Evolutionary conservation across 2,329 filamentous ascomycete species (phyloP), one percentile per base, ranked within the genome.

Genomic region (Coniella lustricola): DNA sequence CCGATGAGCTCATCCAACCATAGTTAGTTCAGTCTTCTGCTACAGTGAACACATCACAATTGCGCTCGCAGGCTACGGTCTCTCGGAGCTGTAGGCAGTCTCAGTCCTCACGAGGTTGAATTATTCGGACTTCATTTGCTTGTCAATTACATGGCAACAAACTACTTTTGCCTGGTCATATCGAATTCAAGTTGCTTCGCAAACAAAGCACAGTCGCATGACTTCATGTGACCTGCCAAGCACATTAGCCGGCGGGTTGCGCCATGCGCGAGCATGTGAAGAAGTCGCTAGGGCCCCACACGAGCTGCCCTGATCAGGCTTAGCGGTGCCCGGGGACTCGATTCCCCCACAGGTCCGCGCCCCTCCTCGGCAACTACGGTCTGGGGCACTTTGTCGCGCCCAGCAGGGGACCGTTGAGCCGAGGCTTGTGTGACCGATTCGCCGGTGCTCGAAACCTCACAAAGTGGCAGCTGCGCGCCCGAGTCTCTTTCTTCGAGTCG

Each of bases 181-280:
- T n/a, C n/a, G n/a, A n/a, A n/a, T n/a, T n/a, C n/a, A n/a, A n/a
- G n/a, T n/a, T n/a, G n/a, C 9, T 9, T 38, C 13, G 5, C 31
- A n/a, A 25, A 3, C 31, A 36, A 8, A 14, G 22, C 16, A 40
- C 37, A 39, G 35, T n/a, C n/a, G n/a, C 44, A 50, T 53, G 50
- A 54, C 50, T 42, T 53, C 47, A 53, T 44, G 40, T n/a, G n/a
- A n/a, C 35, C 44, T 13, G n/a, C 13, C 31, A 22, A 37, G 25
- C 32, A n/a, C n/a, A n/a, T n/a, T n/a, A n/a, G n/a, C n/a, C n/a
- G 39, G 32, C 38, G 10, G 13, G 25, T 29, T 29, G 25, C 5
- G 25, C 37, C 45, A 20, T 13, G n/a, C 18, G n/a, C 22, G 46
- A 48, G 44, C 50, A 54, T 54, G 52, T 54, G 52, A 54, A 52